phyloP scores from a whole-genome alignment of 345 rosid species.

The Litchi chinensis region DNA sequence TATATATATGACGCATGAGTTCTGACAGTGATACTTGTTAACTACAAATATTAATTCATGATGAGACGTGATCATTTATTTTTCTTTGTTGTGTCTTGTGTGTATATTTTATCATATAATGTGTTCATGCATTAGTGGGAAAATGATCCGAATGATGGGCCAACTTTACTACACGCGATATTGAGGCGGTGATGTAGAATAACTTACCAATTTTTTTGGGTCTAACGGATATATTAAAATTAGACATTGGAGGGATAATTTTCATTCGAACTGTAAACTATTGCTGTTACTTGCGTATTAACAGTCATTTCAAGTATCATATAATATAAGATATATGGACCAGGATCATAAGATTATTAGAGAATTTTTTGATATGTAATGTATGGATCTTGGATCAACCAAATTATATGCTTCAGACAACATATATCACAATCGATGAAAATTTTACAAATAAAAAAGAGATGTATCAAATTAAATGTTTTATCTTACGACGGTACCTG shows the following conservation, averaged over 20 bases:
- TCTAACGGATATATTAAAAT: too few species aligned
- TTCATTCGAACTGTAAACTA: too few species aligned
- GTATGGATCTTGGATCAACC: background rate
- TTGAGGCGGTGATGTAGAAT: background rate
- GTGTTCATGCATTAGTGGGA: background rate
- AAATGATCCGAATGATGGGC: background rate
- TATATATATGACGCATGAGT: background rate
- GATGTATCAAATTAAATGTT: background rate
- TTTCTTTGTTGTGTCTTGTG: background rate
- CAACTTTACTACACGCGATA: conserved; percentile 6
- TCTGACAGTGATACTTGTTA: background rate
- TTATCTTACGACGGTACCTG: background rate
- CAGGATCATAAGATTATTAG: too few species aligned
- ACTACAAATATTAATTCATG: background rate
- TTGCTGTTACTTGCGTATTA: too few species aligned
- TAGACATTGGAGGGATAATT: too few species aligned
- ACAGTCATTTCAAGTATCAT: too few species aligned
- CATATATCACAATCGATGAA: background rate
- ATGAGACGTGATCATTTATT: background rate
- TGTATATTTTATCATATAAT: background rate
- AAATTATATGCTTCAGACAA: too few species aligned
- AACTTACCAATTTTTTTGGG: too few species aligned
- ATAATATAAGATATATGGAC: too few species aligned
- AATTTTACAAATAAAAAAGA: background rate
- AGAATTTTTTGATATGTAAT: background rate